Percentiles rank a stretch among this genome's conserved stretches.
Evolutionary conservation across 1,139 yeast genomes (phyloP).

Genomic region (Sporopachydermia cereana): DNA sequence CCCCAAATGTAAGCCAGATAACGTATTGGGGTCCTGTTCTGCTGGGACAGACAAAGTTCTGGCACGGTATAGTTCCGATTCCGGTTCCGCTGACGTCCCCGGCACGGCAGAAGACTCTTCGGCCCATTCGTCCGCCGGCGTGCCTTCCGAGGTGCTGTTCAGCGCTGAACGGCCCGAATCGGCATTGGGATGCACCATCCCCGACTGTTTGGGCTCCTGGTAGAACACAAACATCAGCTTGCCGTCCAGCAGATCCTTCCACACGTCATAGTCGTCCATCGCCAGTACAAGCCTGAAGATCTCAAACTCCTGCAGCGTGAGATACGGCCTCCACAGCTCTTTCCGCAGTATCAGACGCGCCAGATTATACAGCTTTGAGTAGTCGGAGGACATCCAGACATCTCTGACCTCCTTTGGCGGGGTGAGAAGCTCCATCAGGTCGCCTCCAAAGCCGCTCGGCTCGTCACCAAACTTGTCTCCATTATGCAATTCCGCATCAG

Average conservation of each 20-base stretch:
- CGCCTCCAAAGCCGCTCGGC: neutral
- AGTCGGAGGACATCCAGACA: conserved; percentile 26
- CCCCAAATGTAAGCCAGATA: conserved; percentile 9
- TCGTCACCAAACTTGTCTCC: neutral
- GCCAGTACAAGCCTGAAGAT: conserved; percentile 17
- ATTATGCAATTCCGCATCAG: neutral
- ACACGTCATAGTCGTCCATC: neutral
- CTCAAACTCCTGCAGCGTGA: conserved; percentile 26
- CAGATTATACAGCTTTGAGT: conserved; percentile 22
- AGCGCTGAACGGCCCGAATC: neutral
- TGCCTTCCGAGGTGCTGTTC: conserved; percentile 17
- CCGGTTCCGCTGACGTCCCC: neutral
- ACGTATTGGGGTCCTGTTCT: conserved; percentile 7
- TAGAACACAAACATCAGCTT: neutral
- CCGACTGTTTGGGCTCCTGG: neutral
- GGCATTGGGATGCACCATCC: neutral
- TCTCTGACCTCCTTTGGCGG: neutral
- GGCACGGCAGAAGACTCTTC: conserved; percentile 7
- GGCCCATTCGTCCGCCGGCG: conserved; percentile 23
- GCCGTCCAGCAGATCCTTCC: neutral
- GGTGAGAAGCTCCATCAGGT: neutral
- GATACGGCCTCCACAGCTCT: conserved; percentile 28
- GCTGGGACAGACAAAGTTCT: neutral
- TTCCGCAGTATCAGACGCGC: conserved; percentile 26
- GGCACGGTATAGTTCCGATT: neutral